Conservation (phyloP, 305 asterid genomes). For the Lippia alba region DNA sequence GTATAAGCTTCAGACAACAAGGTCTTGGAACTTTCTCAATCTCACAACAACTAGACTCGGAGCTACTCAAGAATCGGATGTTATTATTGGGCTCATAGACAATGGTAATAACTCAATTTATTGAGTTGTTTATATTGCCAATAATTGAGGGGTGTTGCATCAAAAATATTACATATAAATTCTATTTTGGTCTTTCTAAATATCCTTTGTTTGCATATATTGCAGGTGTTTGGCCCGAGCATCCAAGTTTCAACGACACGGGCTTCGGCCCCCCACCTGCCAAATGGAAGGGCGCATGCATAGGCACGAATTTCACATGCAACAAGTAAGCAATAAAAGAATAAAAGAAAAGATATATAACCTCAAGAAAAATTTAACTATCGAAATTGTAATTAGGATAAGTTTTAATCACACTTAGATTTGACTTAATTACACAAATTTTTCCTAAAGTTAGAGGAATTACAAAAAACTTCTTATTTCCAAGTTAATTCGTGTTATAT, state of each 20-base stretch:
- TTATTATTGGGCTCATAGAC: slow-evolving; percentile 57
- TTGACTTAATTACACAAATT: too few species aligned
- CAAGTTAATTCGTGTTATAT: too few species aligned
- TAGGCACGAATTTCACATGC: slow-evolving; percentile 41
- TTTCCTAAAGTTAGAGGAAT: too few species aligned
- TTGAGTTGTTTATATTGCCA: neutral
- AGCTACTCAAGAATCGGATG: slow-evolving; percentile 51
- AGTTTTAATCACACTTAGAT: too few species aligned
- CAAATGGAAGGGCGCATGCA: slow-evolving; percentile 50
- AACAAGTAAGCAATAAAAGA: slow-evolving; percentile 38
- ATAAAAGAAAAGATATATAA: neutral
- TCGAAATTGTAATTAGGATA: too few species aligned
- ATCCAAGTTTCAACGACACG: slow-evolving; percentile 48
- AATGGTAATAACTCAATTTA: slow-evolving; percentile 35
- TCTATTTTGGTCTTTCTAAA: too few species aligned
- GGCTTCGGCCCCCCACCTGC: slow-evolving; percentile 42
- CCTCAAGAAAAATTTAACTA: neutral
- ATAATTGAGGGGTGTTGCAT: neutral
- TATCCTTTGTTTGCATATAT: neutral
- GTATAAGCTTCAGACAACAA: slow-evolving; percentile 55
- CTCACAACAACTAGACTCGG: slow-evolving; percentile 37
- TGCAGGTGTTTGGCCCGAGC: slow-evolving; percentile 51
- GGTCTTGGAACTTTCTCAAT: slow-evolving; percentile 66
- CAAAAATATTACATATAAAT: too few species aligned
- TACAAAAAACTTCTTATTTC: too few species aligned